Conservation (phyloP, 345 rosid species). For the Dipteronia sinensis region DNA sequence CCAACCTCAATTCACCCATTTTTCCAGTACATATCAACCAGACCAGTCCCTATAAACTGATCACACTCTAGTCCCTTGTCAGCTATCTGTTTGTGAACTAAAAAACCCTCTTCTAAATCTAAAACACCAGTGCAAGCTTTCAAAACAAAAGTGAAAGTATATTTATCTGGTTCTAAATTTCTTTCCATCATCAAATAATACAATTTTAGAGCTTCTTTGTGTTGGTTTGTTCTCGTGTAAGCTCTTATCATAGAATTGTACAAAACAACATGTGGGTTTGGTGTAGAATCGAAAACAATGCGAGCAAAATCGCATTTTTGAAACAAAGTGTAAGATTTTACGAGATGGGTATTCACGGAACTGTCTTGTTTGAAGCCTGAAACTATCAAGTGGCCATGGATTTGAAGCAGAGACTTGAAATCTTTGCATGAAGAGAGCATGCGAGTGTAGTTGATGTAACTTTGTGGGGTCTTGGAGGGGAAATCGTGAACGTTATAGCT, state of each 20-base stretch:
- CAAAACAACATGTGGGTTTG: constrained; percentile 43
- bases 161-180: constrained; percentile 53
- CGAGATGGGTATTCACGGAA: constrained; percentile 31
- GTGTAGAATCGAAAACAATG: constrained; percentile 41
- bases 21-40: constrained; percentile 58
- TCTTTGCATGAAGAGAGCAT: constrained; percentile 45
- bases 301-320: constrained; percentile 51
- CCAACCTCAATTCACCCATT: constrained; percentile 40
- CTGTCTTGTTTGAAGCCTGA: constrained; percentile 45
- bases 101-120: constrained; percentile 50
- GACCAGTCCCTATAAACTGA: constrained; percentile 53
- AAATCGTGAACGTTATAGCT: not conserved
- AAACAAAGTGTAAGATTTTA: constrained; percentile 45
- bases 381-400: constrained; percentile 46
- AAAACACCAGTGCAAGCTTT: constrained; percentile 52
- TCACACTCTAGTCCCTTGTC: constrained; percentile 52
- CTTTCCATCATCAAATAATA: constrained; percentile 39
- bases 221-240: constrained; percentile 36
- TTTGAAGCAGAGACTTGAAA: constrained; percentile 39
- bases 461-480: not conserved
- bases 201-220: constrained; percentile 46
- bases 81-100: constrained; percentile 38
- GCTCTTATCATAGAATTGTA: constrained; percentile 60
- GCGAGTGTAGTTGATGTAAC: constrained; percentile 19
- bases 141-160: constrained; percentile 64